Conservation (phyloP, 768 basidiomycete genomes). For the Lactarius evosmus region DNA sequence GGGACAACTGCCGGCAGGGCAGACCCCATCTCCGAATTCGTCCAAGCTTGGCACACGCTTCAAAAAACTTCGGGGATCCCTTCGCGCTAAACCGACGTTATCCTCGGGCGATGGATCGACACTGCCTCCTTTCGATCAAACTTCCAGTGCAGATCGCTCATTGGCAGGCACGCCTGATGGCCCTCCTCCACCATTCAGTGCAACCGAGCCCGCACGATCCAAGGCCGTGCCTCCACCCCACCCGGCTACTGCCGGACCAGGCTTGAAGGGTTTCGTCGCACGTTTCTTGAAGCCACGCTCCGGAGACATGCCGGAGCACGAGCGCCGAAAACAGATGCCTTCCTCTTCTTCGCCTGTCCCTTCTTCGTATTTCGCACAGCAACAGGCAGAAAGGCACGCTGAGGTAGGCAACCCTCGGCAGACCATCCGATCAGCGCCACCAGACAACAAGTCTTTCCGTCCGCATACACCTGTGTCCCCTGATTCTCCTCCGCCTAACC, state of each 20-base stretch:
- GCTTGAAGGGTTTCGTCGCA: slow-evolving; percentile 78
- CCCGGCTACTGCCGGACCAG: slow-evolving; percentile 70
- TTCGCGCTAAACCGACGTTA: slow-evolving; percentile 52
- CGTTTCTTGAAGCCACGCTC: slow-evolving; percentile 54
- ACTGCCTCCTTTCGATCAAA: slow-evolving; percentile 43
- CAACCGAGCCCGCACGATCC: slow-evolving; percentile 51
- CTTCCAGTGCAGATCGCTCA: slow-evolving; percentile 40
- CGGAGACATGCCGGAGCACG: slow-evolving; percentile 33
- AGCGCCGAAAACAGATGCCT: slow-evolving; percentile 27
- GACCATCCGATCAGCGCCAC: slow-evolving; percentile 22
- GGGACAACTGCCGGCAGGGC: slow-evolving; percentile 24
- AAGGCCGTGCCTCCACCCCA: slow-evolving; percentile 57
- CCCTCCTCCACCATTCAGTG: slow-evolving; percentile 39
- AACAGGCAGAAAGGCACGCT: slow-evolving; percentile 11
- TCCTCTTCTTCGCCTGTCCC: slow-evolving; percentile 21
- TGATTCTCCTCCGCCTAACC: neutral
- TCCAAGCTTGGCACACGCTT: slow-evolving; percentile 71
- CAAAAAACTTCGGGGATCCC: slow-evolving; percentile 65
- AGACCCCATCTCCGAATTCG: slow-evolving; percentile 21
- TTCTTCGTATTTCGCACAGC: slow-evolving; percentile 20
- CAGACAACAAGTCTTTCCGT: slow-evolving; percentile 25
- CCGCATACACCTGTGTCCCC: slow-evolving; percentile 17
- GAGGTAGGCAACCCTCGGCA: neutral
- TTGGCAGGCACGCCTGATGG: slow-evolving; percentile 36
- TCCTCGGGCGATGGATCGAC: slow-evolving; percentile 51